These are phyloP conservation scores for Fusarium stilboides DNA, from an alignment of 2,329 filamentous ascomycete genomes.

Conservation along the genomic window DNA sequence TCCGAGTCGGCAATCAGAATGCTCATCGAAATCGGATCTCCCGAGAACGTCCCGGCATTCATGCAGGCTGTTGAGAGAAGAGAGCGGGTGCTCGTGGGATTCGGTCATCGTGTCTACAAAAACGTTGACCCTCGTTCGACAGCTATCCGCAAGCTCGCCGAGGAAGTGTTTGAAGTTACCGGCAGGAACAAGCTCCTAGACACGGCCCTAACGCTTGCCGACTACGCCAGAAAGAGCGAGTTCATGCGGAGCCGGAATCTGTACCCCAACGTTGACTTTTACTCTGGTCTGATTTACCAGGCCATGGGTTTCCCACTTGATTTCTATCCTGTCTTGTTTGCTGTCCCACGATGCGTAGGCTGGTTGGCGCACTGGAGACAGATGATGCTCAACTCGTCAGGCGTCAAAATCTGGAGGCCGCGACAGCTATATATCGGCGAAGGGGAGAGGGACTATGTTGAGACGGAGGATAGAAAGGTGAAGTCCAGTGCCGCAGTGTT, in stretches of 20 bases:
- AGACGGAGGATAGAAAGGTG: constrained; percentile 54
- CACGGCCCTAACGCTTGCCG: constrained; percentile 62
- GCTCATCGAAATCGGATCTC: constrained; percentile 66
- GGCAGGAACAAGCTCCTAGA: constrained; percentile 67
- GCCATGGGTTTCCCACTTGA: constrained; percentile 68
- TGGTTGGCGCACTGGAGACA: constrained; percentile 69
- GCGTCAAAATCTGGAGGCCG: constrained; percentile 67
- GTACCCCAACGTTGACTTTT: constrained; percentile 68
- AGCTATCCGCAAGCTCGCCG: constrained; percentile 64
- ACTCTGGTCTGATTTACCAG: constrained; percentile 67
- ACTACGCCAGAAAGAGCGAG: constrained; percentile 62
- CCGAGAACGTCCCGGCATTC: constrained; percentile 65
- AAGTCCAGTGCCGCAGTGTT: constrained; percentile 31
- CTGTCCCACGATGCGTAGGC: constrained; percentile 65
- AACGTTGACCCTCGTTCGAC: constrained; percentile 68
- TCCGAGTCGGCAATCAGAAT: constrained; percentile 70
- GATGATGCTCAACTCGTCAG: constrained; percentile 62
- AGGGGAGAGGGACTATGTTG: constrained; percentile 61
- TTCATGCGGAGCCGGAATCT: constrained; percentile 66
- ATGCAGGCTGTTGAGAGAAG: constrained; percentile 66
- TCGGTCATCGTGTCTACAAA: constrained; percentile 70
- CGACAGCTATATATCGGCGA: constrained; percentile 65
- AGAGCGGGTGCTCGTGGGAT: constrained; percentile 68
- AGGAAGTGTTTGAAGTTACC: constrained; percentile 65
- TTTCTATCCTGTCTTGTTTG: constrained; percentile 67